Percentiles rank a stretch among this genome's conserved stretches.
These are phyloP conservation scores for Suillus brevipes DNA, from an alignment of 768 basidiomycete species.

Conservation along the genomic window DNA sequence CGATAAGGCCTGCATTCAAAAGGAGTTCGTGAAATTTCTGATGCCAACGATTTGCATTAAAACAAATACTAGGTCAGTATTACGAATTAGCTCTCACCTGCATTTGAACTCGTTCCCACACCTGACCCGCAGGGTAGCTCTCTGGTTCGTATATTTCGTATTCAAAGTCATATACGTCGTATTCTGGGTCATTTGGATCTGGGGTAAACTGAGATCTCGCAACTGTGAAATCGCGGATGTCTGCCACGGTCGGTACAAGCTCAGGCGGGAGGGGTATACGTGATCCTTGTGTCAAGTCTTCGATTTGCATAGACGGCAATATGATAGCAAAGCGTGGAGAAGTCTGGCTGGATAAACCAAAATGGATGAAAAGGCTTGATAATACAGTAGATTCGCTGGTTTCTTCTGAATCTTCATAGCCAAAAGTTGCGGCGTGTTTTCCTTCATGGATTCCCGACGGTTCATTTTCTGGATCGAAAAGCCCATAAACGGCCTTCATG, in stretches of 20 bases:
- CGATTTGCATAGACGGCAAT: not conserved
- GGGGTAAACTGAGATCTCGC: not conserved
- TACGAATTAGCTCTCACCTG: not conserved
- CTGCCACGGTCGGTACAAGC: not conserved
- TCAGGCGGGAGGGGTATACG: not conserved
- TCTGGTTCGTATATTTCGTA: not conserved
- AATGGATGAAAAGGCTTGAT: conserved; percentile 1
- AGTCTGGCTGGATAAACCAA: conserved; percentile 2
- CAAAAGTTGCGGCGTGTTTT: not conserved
- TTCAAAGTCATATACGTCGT: not conserved
- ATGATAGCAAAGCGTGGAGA: not conserved
- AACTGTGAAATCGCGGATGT: not conserved
- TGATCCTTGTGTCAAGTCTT: not conserved
- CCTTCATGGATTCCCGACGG: not conserved
- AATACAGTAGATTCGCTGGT: not conserved
- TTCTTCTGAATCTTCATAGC: not conserved
- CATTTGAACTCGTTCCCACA: conserved; percentile 1
- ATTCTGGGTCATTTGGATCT: not conserved
- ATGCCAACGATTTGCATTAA: not conserved
- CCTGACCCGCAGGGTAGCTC: not conserved
- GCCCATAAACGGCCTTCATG: not conserved
- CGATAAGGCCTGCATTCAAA: not conserved
- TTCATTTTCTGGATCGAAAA: not conserved
- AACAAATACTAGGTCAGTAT: not conserved
- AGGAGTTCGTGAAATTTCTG: not conserved